Evolutionary conservation across 371 early-diverging fungal genomes (phyloP).

Genomic region (Smittium culicis): DNA sequence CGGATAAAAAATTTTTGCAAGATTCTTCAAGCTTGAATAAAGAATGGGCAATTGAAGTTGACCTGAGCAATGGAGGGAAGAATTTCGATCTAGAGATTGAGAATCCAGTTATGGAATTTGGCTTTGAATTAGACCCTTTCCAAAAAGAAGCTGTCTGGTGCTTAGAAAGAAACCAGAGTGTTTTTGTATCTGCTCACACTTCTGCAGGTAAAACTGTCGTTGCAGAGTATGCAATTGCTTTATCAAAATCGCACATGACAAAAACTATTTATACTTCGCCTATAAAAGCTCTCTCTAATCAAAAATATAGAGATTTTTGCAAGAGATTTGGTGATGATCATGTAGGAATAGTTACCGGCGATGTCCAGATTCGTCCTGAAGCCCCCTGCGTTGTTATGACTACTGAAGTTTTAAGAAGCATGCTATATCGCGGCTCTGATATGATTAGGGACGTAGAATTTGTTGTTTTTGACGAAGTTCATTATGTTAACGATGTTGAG

Average conservation of each 20-base stretch:
- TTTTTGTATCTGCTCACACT: constrained; percentile 99
- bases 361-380: constrained; percentile 94
- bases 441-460: constrained; percentile 95
- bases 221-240: constrained; percentile 96
- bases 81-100: constrained; percentile 59
- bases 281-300: constrained; percentile 98
- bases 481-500: constrained; percentile 97
- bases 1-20: constrained; percentile 10
- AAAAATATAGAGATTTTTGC: constrained; percentile 97
- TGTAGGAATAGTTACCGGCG: constrained; percentile 98
- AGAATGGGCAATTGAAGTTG: constrained; percentile 89
- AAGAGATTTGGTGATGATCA: constrained; percentile 71
- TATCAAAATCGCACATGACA: constrained; percentile 90
- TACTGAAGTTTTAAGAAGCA: constrained; percentile 96
- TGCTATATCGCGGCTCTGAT: constrained; percentile 96
- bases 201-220: constrained; percentile 99
- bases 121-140: constrained; percentile 96
- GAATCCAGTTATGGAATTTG: constrained; percentile 42
- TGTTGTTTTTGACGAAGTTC: constrained; percentile 99
- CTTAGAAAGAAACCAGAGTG: constrained; percentile 83
- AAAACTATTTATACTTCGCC: constrained; percentile 98
- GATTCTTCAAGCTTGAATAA: constrained; percentile 26
- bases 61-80: constrained; percentile 63
- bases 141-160: constrained; percentile 97
- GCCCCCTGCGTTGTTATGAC: constrained; percentile 98